Percentiles rank a stretch among this genome's conserved stretches.
Evolutionary conservation across 2,329 filamentous ascomycete species (phyloP).

Genomic region (Xylariaceae sp.): DNA sequence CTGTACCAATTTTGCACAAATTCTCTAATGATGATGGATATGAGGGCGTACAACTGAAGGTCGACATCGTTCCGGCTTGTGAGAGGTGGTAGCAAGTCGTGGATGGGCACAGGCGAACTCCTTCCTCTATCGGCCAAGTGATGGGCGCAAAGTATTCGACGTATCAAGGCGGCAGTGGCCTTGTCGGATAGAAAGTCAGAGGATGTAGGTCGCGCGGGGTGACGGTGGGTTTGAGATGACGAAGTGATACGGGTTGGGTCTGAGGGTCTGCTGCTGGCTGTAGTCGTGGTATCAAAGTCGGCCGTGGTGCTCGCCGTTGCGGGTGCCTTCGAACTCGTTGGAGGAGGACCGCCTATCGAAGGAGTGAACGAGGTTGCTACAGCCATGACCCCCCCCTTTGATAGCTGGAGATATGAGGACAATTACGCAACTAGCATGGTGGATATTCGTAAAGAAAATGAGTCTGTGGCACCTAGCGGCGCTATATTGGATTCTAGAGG

Average conservation of each 20-base stretch:
- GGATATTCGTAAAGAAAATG: too few relatives aligned
- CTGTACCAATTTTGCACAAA: slow-evolving; percentile 93
- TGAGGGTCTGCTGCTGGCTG: slow-evolving; percentile 2
- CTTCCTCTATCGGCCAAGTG: slow-evolving; percentile 63
- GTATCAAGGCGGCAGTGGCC: slow-evolving; percentile 80
- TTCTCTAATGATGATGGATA: slow-evolving; percentile 87
- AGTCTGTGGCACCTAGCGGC: too few relatives aligned
- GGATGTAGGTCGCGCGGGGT: slow-evolving; percentile 40
- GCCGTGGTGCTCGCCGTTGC: slow-evolving; percentile 37
- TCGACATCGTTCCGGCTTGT: slow-evolving; percentile 96
- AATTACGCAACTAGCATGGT: slow-evolving; percentile 24
- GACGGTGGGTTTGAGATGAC: slow-evolving; percentile 40
- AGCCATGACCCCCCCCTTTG: slow-evolving; percentile 36
- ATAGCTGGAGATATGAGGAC: slow-evolving; percentile 12
- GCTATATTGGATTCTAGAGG: too few relatives aligned
- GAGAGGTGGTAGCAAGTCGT: slow-evolving; percentile 84
- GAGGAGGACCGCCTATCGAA: slow-evolving; percentile 29
- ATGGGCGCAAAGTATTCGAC: slow-evolving; percentile 82
- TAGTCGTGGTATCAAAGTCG: slow-evolving; percentile 29
- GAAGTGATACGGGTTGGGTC: slow-evolving; percentile 34
- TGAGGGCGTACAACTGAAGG: slow-evolving; percentile 87
- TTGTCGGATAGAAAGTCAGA: slow-evolving; percentile 71
- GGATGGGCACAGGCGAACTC: slow-evolving; percentile 64
- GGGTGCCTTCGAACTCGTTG: slow-evolving; percentile 33
- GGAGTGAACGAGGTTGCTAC: slow-evolving; percentile 31